Base-by-base conservation (phyloP, 306 rosid genomes). In the Casuarina glauca region DNA sequence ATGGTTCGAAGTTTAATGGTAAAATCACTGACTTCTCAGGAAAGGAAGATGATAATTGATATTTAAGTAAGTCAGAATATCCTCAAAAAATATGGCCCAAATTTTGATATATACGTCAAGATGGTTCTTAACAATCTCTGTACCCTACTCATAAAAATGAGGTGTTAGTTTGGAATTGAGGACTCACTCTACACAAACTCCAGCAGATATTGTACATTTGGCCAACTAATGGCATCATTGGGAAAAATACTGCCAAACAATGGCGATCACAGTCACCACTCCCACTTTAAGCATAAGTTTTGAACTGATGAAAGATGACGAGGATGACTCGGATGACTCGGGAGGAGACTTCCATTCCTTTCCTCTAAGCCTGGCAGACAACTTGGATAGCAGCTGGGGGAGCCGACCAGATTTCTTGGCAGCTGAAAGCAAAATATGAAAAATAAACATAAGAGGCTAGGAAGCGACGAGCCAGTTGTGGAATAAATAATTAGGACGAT, bases 231-330 rank as follows among this genome's bases (percentile, higher is more conserved):
- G 77, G 69, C 74, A 71, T 84, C 82, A 94, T 77, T 81, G 77
- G 42, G 81, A 82, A 76, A 82, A 90, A 76, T 83, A 88, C 70
- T 94, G 93, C 96, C 96, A 90, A 54, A 83, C 74, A 76, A 88
- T 79, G 57, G 97, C 97, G 81, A 90, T 49, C 48, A 91, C 97
- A 74, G 93, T 92, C 73, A 89, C 89, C 19, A 87, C 19, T 62
- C 84, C 54, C 51, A 92, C 90, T 81, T 76, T 84, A 54, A 92
- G 60, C 61, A 86, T 17, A 71, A 89, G 78, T 82, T 83, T 94
- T 79, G 89, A 76, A 74, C 76, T 84, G 61, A 85, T 60, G 79
- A 85, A 82, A 9, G 90, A 81, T 20, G 88, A 83, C 4, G 91
- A 76, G 4, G 85, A 38, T 5, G 90, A 38, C 4, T 89, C 72